Evolutionary conservation across 257 asterid genomes (phyloP).

Genomic region (Solanum tacnaense): DNA sequence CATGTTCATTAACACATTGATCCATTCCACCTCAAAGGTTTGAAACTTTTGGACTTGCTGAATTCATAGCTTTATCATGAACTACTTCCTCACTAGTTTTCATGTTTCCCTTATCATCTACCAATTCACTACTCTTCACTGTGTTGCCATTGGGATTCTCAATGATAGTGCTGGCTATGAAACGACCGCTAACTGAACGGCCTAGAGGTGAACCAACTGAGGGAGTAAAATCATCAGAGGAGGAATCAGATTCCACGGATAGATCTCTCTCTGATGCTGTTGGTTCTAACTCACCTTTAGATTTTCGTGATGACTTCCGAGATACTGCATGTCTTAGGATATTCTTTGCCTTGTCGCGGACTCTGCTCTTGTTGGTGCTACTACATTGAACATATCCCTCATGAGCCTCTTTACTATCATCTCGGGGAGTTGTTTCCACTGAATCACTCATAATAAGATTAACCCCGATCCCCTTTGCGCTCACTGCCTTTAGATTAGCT

Average conservation of each 20-base stretch:
- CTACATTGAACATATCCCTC: neutral
- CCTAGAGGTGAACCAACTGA: neutral
- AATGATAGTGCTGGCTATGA: neutral
- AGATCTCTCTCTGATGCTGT: neutral
- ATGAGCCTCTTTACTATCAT: conserved; percentile 3
- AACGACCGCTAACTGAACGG: neutral
- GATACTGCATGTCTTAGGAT: conserved; percentile 2
- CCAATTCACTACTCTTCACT: neutral
- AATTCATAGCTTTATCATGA: neutral
- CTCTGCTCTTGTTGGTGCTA: neutral
- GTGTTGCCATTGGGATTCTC: neutral
- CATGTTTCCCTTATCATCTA: neutral
- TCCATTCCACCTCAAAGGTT: neutral
- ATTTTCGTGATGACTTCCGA: neutral
- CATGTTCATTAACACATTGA: neutral
- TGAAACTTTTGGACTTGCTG: neutral
- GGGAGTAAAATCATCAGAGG: neutral
- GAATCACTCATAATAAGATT: conserved; percentile 39
- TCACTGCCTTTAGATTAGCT: conserved; percentile 35
- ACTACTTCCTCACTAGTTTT: neutral
- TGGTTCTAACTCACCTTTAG: conserved; percentile 5
- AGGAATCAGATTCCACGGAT: neutral
- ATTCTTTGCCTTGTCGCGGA: neutral
- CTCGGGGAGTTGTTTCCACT: conserved; percentile 14
- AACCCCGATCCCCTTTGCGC: conserved; percentile 39